These are phyloP conservation scores for Hypoxylon rubiginosum DNA, from an alignment of 2,329 filamentous ascomycete genomes.

Conservation along the genomic window DNA sequence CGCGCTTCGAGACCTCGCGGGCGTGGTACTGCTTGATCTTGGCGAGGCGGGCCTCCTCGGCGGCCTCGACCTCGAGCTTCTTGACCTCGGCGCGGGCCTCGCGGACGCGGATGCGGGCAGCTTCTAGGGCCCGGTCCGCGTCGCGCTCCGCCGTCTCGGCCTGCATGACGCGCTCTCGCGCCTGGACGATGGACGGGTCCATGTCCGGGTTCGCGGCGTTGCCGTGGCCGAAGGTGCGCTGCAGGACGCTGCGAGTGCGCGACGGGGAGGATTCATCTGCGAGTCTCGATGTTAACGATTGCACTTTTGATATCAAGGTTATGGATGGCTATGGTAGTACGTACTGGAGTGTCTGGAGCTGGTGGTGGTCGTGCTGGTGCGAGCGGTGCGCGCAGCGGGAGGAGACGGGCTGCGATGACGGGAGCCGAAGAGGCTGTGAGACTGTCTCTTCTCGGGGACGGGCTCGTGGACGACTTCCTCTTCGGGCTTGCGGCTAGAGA, in stretches of 20 bases:
- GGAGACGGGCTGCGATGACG: constrained; percentile 54
- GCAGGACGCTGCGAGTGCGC: constrained; percentile 57
- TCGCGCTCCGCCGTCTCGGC: constrained; percentile 75
- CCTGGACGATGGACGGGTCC: constrained; percentile 73
- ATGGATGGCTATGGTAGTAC: constrained; percentile 16
- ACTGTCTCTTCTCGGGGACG: constrained; percentile 50
- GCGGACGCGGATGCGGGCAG: constrained; percentile 69
- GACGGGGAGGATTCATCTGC: constrained; percentile 34
- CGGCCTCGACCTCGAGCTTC: constrained; percentile 73
- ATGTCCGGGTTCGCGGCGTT: constrained; percentile 61
- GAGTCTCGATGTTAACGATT: not conserved
- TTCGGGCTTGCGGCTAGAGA: constrained; percentile 50
- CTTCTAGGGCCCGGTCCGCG: constrained; percentile 72
- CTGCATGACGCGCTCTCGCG: constrained; percentile 70
- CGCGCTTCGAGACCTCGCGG: constrained; percentile 74
- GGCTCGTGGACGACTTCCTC: constrained; percentile 53
- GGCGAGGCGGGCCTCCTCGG: constrained; percentile 73
- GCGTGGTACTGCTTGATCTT: constrained; percentile 78
- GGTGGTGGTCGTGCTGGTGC: constrained; percentile 42
- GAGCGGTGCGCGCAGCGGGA: constrained; percentile 20
- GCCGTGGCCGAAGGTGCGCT: constrained; percentile 60
- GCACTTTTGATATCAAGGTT: not conserved
- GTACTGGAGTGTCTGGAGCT: constrained; percentile 47
- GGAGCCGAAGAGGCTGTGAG: constrained; percentile 55
- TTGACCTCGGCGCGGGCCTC: constrained; percentile 75